Evolutionary conservation across 1,284 basidiomycete species (phyloP).

Genomic region (Polyporus tsugae): DNA sequence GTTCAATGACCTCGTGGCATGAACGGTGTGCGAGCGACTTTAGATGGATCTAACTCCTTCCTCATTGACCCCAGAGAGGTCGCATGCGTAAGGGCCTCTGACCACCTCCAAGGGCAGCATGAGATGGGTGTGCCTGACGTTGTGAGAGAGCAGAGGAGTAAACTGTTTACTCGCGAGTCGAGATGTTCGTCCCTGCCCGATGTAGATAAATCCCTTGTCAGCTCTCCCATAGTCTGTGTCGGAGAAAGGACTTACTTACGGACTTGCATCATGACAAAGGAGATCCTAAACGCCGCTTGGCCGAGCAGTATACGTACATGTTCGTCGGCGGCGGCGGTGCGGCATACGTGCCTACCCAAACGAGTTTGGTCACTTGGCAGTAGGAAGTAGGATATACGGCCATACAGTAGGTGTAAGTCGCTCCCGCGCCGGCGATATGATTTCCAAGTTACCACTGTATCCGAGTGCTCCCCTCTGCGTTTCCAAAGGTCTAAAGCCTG

Average conservation of each 20-base stretch:
- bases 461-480: background rate
- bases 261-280: background rate
- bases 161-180: background rate
- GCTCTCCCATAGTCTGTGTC: background rate
- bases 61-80: background rate
- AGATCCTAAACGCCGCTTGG: background rate
- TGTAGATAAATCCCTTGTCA: background rate
- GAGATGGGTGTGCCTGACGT: background rate
- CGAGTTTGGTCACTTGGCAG: background rate
- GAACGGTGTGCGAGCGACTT: background rate
- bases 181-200: background rate
- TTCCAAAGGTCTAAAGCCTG: background rate
- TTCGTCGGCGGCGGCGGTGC: background rate
- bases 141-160: background rate
- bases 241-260: background rate
- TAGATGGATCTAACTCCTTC: background rate
- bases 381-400: background rate
- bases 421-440: background rate
- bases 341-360: background rate
- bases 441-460: background rate
- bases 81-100: background rate
- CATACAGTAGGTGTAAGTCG: too few species aligned
- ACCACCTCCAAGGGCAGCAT: background rate
- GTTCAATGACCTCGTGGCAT: background rate
- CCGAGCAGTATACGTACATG: background rate